Conservation (phyloP, 2,329 filamentous ascomycete genomes). For the Acephala macrosclerotiorum region DNA sequence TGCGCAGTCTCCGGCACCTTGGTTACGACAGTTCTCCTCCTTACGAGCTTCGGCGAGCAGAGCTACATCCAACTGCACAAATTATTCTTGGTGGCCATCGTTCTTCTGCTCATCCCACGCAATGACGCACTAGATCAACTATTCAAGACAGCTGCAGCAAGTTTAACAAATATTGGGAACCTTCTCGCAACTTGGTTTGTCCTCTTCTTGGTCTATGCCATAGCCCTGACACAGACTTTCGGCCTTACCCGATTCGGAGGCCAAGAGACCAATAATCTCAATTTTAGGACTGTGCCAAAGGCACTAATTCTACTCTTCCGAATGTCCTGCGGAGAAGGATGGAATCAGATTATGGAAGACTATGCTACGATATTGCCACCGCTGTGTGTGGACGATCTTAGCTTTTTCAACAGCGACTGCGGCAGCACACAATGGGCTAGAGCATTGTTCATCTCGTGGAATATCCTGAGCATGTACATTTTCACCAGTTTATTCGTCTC, state of each 20-base stretch:
- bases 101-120: conserved; percentile 88
- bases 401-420: conserved; percentile 90
- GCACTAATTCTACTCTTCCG: conserved; percentile 92
- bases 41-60: conserved; percentile 64
- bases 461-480: conserved; percentile 99
- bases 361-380: conserved; percentile 83
- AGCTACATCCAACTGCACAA: conserved; percentile 87
- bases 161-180: conserved; percentile 88
- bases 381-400: conserved; percentile 74
- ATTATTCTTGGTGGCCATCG: conserved; percentile 88
- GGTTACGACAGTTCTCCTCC: conserved; percentile 78
- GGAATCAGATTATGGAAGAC: conserved; percentile 98
- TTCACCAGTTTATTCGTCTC: conserved; percentile 99
- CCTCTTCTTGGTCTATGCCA: conserved; percentile 94
- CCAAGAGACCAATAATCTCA: conserved; percentile 79
- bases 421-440: conserved; percentile 90
- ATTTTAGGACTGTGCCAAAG: conserved; percentile 93
- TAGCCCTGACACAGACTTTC: conserved; percentile 94
- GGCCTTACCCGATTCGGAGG: conserved; percentile 88
- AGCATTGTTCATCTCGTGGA: conserved; percentile 93
- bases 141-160: conserved; percentile 97
- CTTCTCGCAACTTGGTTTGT: conserved; percentile 97
- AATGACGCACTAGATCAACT: conserved; percentile 98
- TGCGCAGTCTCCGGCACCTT: conserved; percentile 82
- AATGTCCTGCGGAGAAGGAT: conserved; percentile 92